Percentiles rank a stretch among this genome's conserved stretches.
Conservation (phyloP, 1,284 basidiomycete species). For the Stygiomarasmius scandens region DNA sequence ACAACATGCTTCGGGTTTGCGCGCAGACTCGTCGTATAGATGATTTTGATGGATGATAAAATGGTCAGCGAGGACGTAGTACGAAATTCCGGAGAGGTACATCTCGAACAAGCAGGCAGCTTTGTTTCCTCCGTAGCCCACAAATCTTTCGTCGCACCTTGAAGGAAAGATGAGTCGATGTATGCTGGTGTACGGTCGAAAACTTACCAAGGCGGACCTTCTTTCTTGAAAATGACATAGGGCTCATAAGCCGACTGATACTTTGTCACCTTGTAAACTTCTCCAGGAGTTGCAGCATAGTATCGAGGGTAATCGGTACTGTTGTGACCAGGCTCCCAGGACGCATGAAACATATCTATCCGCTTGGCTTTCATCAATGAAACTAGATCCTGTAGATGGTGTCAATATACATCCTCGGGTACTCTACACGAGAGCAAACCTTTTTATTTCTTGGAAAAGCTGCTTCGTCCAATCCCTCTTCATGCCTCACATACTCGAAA, state of each 20-base stretch:
- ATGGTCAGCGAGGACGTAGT: slow-evolving; percentile 82
- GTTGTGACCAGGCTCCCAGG: slow-evolving; percentile 79
- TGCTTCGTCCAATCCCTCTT: slow-evolving; percentile 58
- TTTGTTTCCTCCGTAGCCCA: slow-evolving; percentile 76
- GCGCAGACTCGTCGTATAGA: slow-evolving; percentile 72
- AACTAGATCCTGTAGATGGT: slow-evolving; percentile 49
- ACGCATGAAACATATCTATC: slow-evolving; percentile 75
- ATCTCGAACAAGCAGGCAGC: slow-evolving; percentile 55
- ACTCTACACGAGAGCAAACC: slow-evolving; percentile 34
- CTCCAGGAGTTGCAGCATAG: slow-evolving; percentile 62
- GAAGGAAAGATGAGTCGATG: slow-evolving; percentile 7
- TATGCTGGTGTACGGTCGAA: not conserved
- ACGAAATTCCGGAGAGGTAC: slow-evolving; percentile 63
- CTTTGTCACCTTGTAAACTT: slow-evolving; percentile 70
- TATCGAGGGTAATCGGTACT: slow-evolving; percentile 76
- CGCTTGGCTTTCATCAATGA: slow-evolving; percentile 53
- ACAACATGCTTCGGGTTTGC: slow-evolving; percentile 61
- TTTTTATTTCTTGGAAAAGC: slow-evolving; percentile 69
- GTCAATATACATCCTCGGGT: not conserved
- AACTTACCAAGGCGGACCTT: slow-evolving; percentile 70
- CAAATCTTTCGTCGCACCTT: slow-evolving; percentile 86
- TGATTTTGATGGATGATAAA: slow-evolving; percentile 87
- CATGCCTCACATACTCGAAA: slow-evolving; percentile 71
- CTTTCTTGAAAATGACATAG: slow-evolving; percentile 78
- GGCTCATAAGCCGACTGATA: slow-evolving; percentile 86